These are phyloP conservation scores for Meripilus lineatus DNA, from an alignment of 1,284 basidiomycete species.

Conservation along the genomic window DNA sequence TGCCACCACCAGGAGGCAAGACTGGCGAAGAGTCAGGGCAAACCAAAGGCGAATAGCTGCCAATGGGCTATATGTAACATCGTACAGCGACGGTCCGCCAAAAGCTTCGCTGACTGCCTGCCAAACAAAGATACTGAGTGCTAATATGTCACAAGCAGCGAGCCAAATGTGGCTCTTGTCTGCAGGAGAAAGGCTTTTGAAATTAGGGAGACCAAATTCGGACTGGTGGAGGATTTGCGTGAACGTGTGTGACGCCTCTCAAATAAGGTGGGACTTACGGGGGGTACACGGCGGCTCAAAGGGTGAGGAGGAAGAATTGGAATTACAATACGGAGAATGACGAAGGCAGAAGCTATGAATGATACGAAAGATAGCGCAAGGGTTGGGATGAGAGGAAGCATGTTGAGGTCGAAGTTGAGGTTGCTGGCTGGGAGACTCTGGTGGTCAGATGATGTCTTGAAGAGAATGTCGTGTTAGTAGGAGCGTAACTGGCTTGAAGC, in stretches of 20 bases:
- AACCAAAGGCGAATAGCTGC: conserved; percentile 60
- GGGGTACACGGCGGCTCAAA: conserved; percentile 63
- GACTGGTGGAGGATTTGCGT: conserved; percentile 35
- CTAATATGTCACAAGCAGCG: conserved; percentile 55
- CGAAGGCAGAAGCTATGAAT: conserved; percentile 63
- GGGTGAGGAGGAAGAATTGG: conserved; percentile 67
- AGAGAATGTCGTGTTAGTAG: conserved; percentile 22
- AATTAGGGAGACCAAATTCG: conserved; percentile 66
- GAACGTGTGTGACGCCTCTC: conserved; percentile 4
- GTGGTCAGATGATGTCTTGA: conserved; percentile 14
- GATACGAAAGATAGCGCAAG: conserved; percentile 64
- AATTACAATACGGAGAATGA: conserved; percentile 66
- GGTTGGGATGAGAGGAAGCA: conserved; percentile 62
- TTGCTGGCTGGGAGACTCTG: conserved; percentile 14
- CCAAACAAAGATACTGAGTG: conserved; percentile 60
- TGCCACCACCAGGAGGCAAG: conserved; percentile 55
- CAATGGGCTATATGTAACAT: conserved; percentile 40
- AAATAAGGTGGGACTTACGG: conserved; percentile 43
- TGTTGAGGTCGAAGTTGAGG: conserved; percentile 25
- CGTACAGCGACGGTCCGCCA: conserved; percentile 38
- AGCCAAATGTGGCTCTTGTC: conserved; percentile 72
- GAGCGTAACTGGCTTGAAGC: conserved; percentile 29
- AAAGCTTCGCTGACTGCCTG: conserved; percentile 50
- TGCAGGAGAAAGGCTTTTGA: conserved; percentile 54
- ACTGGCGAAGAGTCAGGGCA: conserved; percentile 55